Percentiles rank a stretch among this genome's conserved stretches.
These are phyloP conservation scores for Aspergillus sp. DNA, from an alignment of 2,329 filamentous ascomycete species.

Conservation along the genomic window DNA sequence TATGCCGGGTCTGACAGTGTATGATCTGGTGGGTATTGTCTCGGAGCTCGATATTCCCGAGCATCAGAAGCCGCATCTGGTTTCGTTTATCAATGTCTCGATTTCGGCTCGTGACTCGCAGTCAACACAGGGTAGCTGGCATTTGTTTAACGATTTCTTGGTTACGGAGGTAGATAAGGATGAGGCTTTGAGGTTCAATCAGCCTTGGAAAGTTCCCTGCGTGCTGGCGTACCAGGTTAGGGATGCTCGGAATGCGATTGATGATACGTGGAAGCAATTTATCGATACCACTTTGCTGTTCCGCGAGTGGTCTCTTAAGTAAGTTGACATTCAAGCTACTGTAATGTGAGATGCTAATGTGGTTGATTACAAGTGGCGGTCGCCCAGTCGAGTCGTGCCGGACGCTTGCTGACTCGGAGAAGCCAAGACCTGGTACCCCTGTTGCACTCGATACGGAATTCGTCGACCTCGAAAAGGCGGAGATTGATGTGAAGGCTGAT, in stretches of 20 bases:
- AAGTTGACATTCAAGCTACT: slow-evolving; percentile 9
- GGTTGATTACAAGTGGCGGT: slow-evolving; percentile 19
- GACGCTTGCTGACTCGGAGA: slow-evolving; percentile 48
- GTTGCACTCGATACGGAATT: slow-evolving; percentile 95
- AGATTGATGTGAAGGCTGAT: slow-evolving; percentile 93
- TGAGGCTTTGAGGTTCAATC: slow-evolving; percentile 82
- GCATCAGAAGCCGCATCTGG: slow-evolving; percentile 80
- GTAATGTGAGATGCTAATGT: no score
- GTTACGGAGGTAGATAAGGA: slow-evolving; percentile 71
- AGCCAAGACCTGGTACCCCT: slow-evolving; percentile 62
- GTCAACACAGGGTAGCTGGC: slow-evolving; percentile 63
- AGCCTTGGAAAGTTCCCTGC: slow-evolving; percentile 85
- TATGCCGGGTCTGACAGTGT: slow-evolving; percentile 73
- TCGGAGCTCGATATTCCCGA: slow-evolving; percentile 81
- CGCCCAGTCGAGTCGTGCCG: slow-evolving; percentile 31
- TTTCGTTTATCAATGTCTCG: slow-evolving; percentile 78
- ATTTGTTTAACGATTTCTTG: slow-evolving; percentile 94
- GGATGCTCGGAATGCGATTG: slow-evolving; percentile 68
- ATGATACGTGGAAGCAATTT: slow-evolving; percentile 74
- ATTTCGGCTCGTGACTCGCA: slow-evolving; percentile 39
- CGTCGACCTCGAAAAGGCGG: slow-evolving; percentile 81
- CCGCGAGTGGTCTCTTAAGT: slow-evolving; percentile 55
- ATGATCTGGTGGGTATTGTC: slow-evolving; percentile 83
- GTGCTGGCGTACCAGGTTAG: slow-evolving; percentile 82
- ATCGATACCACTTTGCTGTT: slow-evolving; percentile 82